Evolutionary conservation across 768 basidiomycete genomes (phyloP), one percentile per base, ranked within the genome.

Genomic region (Imleria badia): DNA sequence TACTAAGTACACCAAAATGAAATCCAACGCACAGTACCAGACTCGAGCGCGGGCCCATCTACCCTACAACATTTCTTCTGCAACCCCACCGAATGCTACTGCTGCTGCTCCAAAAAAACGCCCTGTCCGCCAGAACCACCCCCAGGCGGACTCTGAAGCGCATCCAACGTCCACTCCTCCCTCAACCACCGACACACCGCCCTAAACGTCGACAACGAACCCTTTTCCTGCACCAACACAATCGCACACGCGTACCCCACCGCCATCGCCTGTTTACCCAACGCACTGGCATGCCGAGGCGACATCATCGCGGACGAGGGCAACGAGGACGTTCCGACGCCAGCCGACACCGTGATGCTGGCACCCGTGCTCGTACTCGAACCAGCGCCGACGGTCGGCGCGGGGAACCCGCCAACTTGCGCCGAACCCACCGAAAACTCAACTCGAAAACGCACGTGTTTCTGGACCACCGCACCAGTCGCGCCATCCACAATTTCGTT

Each of bases 191-290:
- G 81, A 76, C 87, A 91, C 12, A 94, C 77, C 6, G 79, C 74
- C 70, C 85, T 87, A 76, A 97, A 96, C 43, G 89, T 86, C 51
- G 91, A 87, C 66, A 89, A 79, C 7, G 93, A 91, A 23, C 95
- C 95, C 71, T 94, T 97, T 76, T 97, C 94, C 59, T 91, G 86
- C 22, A 90, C 80, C 61, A 98, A 74, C 51, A 85, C 84, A 56
- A 95, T 81, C 40, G 83, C 84, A 40, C 88, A 89, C 51, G 76
- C 68, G 60, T 76, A 82, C n/a, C 64, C 69, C 11, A 52, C 48
- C 31, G 55, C 51, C 31, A 67, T 64, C 31, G 51, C 47, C 5
- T 69, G 67, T 43, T 61, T 70, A 34, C 60, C 63, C 55, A 63
- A 41, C 46, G 61, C 71, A n/a, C n/a, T n/a, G n/a, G n/a, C n/a